Evolutionary conservation across 2,329 filamentous ascomycete species (phyloP), one percentile per base, ranked within the genome.

Genomic region (Diaporthe aspalathi): DNA sequence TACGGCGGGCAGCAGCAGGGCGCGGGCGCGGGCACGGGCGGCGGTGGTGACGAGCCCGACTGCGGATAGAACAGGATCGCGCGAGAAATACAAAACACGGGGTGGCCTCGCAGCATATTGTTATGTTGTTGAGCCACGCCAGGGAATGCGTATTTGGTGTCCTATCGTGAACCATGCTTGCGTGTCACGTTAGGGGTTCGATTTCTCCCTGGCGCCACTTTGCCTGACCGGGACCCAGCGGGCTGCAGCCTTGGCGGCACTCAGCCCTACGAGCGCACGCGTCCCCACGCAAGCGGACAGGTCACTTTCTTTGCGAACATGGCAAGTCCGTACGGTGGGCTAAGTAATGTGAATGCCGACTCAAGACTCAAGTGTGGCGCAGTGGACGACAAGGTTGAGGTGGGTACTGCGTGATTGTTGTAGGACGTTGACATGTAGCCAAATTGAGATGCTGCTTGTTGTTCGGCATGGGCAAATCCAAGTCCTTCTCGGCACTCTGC

Each of bases 41-140:
- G 67, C 38, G 52, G 50, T 35, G 74, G 73, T 7, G 83, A 83
- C 68, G 81, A 86, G 76, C 84, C 84, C 29, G 80, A 74, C 5
- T 83, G 83, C 70, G 81, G 83, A 12, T 83, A 71, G 70, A 68
- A 32, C 8, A 32, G 12, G 27, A 43, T 49, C 43, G n/a, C n/a
- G 2, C 60, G 43, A n/a, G 40, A 65, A 65, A 50, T 12, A 14
- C n/a, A 16, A 49, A 7, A 38, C 6, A 38, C 35, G 35, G 35
- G 32, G 32, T 24, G 6, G n/a, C 45, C 60, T 50, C 29, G 38
- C 43, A 29, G 45, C n/a, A 20, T 38, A 7, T 38, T 65, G 29
- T 20, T 50, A 45, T 20, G 35, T 38, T 12, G 35, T 38, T 35
- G n/a, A 27, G 20, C 11, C 5, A 17, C 20, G 14, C 14, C 43